Conservation (phyloP, 75 land plant genomes). For the Picea glauca region DNA sequence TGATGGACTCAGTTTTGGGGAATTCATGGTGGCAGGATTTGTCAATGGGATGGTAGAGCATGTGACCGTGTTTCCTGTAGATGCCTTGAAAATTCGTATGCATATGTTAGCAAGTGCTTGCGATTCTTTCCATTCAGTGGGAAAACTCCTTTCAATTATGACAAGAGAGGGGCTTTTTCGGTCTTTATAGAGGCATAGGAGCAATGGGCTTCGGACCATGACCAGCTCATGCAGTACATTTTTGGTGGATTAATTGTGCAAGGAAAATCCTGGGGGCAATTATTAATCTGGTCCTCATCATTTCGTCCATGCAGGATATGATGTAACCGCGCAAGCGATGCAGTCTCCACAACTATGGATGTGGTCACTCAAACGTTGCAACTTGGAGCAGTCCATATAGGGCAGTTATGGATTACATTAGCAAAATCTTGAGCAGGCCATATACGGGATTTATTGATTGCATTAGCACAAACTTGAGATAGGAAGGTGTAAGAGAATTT, state of each 20-base stretch:
- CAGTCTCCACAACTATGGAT: constrained; percentile 47
- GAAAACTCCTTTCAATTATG: constrained; percentile 25
- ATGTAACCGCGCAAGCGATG: constrained; percentile 47
- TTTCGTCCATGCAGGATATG: constrained; percentile 30
- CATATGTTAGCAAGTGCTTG: constrained; percentile 33
- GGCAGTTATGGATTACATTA: no score
- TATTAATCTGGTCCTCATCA: constrained; percentile 32
- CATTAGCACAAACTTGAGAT: constrained; percentile 16
- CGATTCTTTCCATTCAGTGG: constrained; percentile 19
- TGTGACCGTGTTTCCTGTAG: constrained; percentile 47
- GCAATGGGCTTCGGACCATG: constrained; percentile 49
- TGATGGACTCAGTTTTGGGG: constrained; percentile 39
- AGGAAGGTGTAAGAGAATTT: constrained; percentile 31
- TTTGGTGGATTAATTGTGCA: constrained; percentile 29
- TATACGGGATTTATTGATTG: constrained; percentile 32
- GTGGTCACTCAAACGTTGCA: constrained; percentile 46
- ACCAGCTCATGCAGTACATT: constrained; percentile 47
- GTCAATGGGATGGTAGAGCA: constrained; percentile 43
- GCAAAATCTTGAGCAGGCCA: constrained; percentile 12
- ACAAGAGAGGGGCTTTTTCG: constrained; percentile 38
- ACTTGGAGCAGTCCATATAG: neutral
- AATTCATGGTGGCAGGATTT: constrained; percentile 46
- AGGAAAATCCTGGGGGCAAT: constrained; percentile 26
- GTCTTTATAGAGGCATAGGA: constrained; percentile 43
- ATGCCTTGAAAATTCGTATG: constrained; percentile 43